Base-by-base conservation (phyloP, 306 rosid genomes). In the Acmispon strigosus region DNA sequence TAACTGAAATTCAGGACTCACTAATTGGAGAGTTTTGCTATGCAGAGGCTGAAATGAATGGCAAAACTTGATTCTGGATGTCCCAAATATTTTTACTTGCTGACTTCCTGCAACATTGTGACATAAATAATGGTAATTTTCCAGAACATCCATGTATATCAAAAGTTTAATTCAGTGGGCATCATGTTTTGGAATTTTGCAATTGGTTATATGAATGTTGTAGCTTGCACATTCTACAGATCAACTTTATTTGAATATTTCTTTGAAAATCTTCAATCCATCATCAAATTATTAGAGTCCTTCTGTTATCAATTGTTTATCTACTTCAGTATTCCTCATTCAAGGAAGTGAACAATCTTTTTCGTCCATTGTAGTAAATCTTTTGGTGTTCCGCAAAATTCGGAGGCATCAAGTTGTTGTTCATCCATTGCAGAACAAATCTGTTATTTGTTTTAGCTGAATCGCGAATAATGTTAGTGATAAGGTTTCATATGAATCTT, bases 61-160 rank as follows among this genome's bases (percentile, higher is more conserved):
- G 45, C 59, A 44, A 11, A 69, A 39, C 11, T 4, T 24, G 49
- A 34, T 69, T 72, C 10, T 67, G 74, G 68, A 72, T 48, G 62
- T 57, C 57, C 65, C 58, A 34, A 72, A 62, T 72, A 42, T 61
- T 72, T 32, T 76, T 54, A 19, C 68, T 62, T 68, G 62, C 72
- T 72, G 79, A 76, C 78, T 77, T 62, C 84, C 80, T 63, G 32
- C 39, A 27, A 27, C 72, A 19, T 24, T 76, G 84, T 73, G 76
- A 72, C 68, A 80, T 80, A 73, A 80, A 73, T 83, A 80, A 76
- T 80, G 82, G 82, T 83, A 83, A 83, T 62, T 54, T 27, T 17
- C 72, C 82, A 79, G 62, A 66, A 61, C 62, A 79, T 70, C 81
- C 18, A 12, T 79, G 84, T 76, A 79, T 76, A 83, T 76, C 48